A percentile compares a stretch with the other conserved stretches of the same genome.
Evolutionary conservation across 164 flowering plant species (phyloP).

Genomic region (Malania oleifera): DNA sequence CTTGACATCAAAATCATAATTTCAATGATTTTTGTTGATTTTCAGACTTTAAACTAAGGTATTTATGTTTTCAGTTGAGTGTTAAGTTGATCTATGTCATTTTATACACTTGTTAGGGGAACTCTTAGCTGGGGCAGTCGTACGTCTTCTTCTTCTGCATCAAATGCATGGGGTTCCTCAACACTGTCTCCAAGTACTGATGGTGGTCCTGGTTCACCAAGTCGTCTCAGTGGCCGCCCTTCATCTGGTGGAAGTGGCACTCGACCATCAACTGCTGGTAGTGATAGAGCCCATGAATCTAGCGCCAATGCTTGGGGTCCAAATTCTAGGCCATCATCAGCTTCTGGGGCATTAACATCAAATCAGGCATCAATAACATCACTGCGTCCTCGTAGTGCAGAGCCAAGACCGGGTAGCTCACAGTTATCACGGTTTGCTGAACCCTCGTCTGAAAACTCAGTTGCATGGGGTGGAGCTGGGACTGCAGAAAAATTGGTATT

Average conservation of each 20-base stretch:
- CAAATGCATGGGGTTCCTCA: constrained; percentile 86
- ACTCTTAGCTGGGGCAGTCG: constrained; percentile 91
- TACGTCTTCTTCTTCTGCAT: constrained; percentile 48
- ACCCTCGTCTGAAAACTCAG: constrained; percentile 52
- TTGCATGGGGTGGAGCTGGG: constrained; percentile 54
- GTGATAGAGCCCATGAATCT: constrained; percentile 73
- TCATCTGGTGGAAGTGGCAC: constrained; percentile 92
- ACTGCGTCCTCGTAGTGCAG: constrained; percentile 92
- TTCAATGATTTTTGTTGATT: neutral
- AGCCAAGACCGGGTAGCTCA: constrained; percentile 87
- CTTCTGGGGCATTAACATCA: constrained; percentile 70
- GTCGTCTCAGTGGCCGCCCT: constrained; percentile 69
- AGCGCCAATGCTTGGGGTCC: constrained; percentile 62
- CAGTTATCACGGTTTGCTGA: constrained; percentile 96
- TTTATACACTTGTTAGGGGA: constrained; percentile 48
- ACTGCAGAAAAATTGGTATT: constrained; percentile 69
- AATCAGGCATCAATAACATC: constrained; percentile 52
- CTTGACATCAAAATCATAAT: neutral
- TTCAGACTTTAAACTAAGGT: neutral
- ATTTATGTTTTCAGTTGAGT: neutral
- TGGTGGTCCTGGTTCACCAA: constrained; percentile 56
- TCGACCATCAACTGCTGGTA: constrained; percentile 90
- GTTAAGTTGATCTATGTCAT: neutral
- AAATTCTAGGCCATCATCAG: constrained; percentile 87
- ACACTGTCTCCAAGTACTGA: constrained; percentile 55